phyloP scores from a whole-genome alignment of 257 asterid genomes.

The Phtheirospermum japonicum region DNA sequence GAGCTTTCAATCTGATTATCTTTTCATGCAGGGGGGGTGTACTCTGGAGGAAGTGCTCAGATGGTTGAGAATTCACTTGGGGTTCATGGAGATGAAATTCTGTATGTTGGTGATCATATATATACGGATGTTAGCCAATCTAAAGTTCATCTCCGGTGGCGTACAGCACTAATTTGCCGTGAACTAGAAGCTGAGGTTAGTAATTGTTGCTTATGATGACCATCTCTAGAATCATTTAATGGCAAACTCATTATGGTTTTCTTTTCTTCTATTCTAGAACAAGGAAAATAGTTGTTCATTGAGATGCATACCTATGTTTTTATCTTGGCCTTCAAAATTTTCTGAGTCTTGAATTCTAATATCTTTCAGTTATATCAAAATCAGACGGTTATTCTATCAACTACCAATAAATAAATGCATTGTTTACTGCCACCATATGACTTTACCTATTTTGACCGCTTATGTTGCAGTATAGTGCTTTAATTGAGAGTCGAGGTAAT shows the following conservation, averaged over 20 bases:
- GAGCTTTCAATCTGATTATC: conserved; percentile 11
- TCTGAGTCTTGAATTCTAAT: conserved; percentile 4
- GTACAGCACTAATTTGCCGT: conserved; percentile 90
- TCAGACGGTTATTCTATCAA: conserved; percentile 1
- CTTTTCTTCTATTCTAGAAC: background rate
- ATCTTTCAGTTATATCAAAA: background rate
- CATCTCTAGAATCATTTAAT: background rate
- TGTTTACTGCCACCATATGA: background rate
- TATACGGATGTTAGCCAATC: conserved; percentile 93
- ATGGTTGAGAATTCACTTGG: conserved; percentile 84
- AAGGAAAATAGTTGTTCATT: background rate
- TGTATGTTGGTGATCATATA: conserved; percentile 91
- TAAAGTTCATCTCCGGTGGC: conserved; percentile 88
- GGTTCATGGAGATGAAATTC: conserved; percentile 84
- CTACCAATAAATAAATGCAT: background rate
- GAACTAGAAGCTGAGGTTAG: conserved; percentile 88
- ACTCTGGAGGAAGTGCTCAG: conserved; percentile 95
- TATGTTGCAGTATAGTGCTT: conserved; percentile 71
- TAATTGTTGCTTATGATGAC: background rate
- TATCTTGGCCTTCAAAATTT: background rate
- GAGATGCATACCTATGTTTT: background rate
- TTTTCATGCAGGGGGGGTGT: conserved; percentile 59
- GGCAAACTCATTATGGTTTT: background rate
- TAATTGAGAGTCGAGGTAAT: conserved; percentile 55
- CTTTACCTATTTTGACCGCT: conserved; percentile 17